Evolutionary conservation across 768 basidiomycete genomes (phyloP).

Genomic region (Wakefieldia striispora): DNA sequence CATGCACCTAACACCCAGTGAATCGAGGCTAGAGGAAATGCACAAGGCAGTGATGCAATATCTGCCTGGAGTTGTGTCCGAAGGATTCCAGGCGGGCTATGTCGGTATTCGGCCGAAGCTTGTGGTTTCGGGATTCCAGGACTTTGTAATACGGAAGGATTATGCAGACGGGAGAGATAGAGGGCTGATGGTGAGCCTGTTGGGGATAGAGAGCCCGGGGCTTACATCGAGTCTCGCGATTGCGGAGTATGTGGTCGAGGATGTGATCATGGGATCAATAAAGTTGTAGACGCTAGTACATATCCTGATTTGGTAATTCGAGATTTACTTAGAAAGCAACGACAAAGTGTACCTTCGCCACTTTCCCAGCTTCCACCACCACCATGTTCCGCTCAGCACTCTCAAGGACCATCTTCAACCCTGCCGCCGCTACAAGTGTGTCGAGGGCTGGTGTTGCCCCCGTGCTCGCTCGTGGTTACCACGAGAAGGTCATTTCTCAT

Average conservation of each 20-base stretch:
- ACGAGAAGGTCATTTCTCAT: conserved; percentile 96
- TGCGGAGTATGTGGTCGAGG: conserved; percentile 76
- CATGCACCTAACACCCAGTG: conserved; percentile 60
- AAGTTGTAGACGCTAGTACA: no score
- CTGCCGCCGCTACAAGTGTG: conserved; percentile 42
- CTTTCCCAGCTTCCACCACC: conserved; percentile 45
- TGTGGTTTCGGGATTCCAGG: conserved; percentile 79
- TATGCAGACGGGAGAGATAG: conserved; percentile 42
- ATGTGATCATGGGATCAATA: conserved; percentile 30
- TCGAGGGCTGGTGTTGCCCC: conserved; percentile 44
- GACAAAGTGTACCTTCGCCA: neutral
- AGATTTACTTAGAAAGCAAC: conserved; percentile 7
- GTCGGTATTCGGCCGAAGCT: conserved; percentile 87
- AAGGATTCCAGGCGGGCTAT: conserved; percentile 77
- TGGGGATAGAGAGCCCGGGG: conserved; percentile 93
- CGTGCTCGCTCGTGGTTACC: conserved; percentile 70
- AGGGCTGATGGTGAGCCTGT: conserved; percentile 67
- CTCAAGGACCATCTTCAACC: conserved; percentile 46
- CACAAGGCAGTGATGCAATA: conserved; percentile 70
- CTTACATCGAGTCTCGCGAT: conserved; percentile 86
- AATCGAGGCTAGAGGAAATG: conserved; percentile 61
- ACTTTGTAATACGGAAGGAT: conserved; percentile 74
- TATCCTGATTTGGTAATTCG: conserved; percentile 22
- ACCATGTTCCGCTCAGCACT: conserved; percentile 72
- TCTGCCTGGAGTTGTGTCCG: conserved; percentile 57